Base-by-base conservation (phyloP, 2,329 filamentous ascomycete genomes). In the Emmonsiellopsis sp. region DNA sequence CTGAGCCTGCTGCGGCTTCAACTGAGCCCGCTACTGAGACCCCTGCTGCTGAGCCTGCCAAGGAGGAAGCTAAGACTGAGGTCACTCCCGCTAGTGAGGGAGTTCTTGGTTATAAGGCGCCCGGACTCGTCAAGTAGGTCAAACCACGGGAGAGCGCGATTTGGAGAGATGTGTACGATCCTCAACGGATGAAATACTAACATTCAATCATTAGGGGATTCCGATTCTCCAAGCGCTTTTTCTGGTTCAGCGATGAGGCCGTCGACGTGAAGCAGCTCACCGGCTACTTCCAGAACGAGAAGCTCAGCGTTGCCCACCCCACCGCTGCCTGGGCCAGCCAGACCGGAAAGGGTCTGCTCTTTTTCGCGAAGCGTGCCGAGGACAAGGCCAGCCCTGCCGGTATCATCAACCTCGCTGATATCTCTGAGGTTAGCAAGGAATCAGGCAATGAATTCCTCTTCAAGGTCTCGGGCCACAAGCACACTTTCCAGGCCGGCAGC, bases 341-440 rank as follows among this genome's bases (percentile, higher is more conserved):
- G 79, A 96, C 92, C 55, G 92, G 92, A 71, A 95, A 95, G 79
- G 93, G 93, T 67, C 86, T 97, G 17, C 78, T 97, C 42, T 95
- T 94, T 80, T 87, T 88, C 73, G 85, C 86, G 73, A 90, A 92
- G 83, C 85, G 88, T 73, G 77, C 80, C 51, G 80, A 83, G 65
- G 87, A 95, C 74, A 95, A 94, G 83, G 77, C 82, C 60, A 80
- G 81, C 56, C 91, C 92, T 56, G 79, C 84, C 62, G 86, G 88
- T 65, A 84, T 93, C 63, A 85, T 97, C 71, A 88, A 88, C 73
- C 75, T 96, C 70, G 89, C 81, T 61, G 84, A 87, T 54, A 76
- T 83, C 56, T 76, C 79, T 45, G 88, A 95, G 69, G 80, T 94
- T 55, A 79, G 81, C 69, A 82, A 84, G 71, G 86, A 90, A 58